phyloP scores from a whole-genome alignment of 805 yeast genomes.

The Wickerhamiella kurtzmanii region DNA sequence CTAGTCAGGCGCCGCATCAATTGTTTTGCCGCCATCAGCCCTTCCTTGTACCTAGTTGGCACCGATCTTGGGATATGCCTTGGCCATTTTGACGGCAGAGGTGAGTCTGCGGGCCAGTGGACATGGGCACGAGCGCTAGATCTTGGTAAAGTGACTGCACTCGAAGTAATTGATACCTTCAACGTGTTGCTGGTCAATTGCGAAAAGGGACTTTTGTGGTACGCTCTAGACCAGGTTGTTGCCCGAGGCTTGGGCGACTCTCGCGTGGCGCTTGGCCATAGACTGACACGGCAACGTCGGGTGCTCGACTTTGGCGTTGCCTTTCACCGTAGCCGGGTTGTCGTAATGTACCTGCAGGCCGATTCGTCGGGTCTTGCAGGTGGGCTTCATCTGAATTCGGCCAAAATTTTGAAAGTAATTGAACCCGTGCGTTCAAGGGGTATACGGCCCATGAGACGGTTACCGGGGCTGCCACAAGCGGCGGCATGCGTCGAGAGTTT shows the following conservation, averaged over 20 bases:
- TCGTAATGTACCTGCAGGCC: slow-evolving; percentile 41
- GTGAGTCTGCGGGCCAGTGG: slow-evolving; percentile 22
- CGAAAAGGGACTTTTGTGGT: slow-evolving; percentile 45
- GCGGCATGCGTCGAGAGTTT: slow-evolving; percentile 28
- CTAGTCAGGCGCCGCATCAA: slow-evolving; percentile 25
- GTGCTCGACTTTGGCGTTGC: slow-evolving; percentile 57
- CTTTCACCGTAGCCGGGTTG: slow-evolving; percentile 45
- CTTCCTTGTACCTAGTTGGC: slow-evolving; percentile 35
- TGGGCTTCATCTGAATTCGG: slow-evolving; percentile 25
- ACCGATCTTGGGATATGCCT: slow-evolving; percentile 46
- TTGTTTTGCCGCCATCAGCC: slow-evolving; percentile 34
- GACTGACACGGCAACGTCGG: slow-evolving; percentile 27
- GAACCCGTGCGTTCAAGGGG: slow-evolving; percentile 34
- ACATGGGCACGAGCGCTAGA: slow-evolving; percentile 48
- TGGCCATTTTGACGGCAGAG: slow-evolving; percentile 21
- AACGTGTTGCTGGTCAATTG: slow-evolving; percentile 46
- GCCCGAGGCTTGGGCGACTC: slow-evolving; percentile 17
- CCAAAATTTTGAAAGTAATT: slow-evolving; percentile 45
- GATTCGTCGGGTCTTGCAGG: slow-evolving; percentile 22
- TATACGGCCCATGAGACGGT: slow-evolving; percentile 11
- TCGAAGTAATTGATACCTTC: slow-evolving; percentile 46
- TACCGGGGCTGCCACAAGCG: slow-evolving; percentile 12
- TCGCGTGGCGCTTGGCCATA: slow-evolving; percentile 33
- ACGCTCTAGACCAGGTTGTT: slow-evolving; percentile 48
- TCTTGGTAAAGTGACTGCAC: slow-evolving; percentile 38